Conservation (phyloP, 768 basidiomycete species). For the Psilocybe sp. region DNA sequence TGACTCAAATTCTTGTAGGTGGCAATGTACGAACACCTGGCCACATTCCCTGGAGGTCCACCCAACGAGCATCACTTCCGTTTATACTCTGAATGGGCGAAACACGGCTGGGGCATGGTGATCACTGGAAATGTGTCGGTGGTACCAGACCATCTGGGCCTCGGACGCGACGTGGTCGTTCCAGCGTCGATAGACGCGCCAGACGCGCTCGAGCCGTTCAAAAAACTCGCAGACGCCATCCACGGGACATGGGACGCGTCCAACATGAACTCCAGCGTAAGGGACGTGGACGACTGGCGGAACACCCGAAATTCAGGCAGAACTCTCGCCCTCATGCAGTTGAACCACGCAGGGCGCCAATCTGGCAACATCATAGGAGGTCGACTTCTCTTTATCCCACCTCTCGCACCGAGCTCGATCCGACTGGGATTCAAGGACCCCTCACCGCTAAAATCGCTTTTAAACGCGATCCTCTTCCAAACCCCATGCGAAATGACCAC, state of each 20-base stretch:
- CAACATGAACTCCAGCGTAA: not conserved
- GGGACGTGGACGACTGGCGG: no score
- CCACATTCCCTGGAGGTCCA: slow-evolving; percentile 59
- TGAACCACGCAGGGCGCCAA: slow-evolving; percentile 83
- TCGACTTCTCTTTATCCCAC: slow-evolving; percentile 53
- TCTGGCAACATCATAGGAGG: slow-evolving; percentile 72
- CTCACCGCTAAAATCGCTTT: slow-evolving; percentile 28
- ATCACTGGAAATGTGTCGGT: slow-evolving; percentile 86
- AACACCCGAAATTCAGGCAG: slow-evolving; percentile 6
- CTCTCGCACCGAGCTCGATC: slow-evolving; percentile 72
- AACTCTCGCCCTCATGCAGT: slow-evolving; percentile 72
- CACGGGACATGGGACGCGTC: slow-evolving; percentile 27
- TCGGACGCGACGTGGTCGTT: slow-evolving; percentile 72
- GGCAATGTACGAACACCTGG: slow-evolving; percentile 88
- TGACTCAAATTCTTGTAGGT: slow-evolving; percentile 43
- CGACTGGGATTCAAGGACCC: slow-evolving; percentile 33
- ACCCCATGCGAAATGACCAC: slow-evolving; percentile 57
- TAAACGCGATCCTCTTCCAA: slow-evolving; percentile 58
- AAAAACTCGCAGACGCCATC: slow-evolving; percentile 46
- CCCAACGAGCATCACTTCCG: slow-evolving; percentile 63
- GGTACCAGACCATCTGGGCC: slow-evolving; percentile 52
- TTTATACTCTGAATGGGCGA: slow-evolving; percentile 76
- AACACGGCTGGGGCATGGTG: slow-evolving; percentile 82
- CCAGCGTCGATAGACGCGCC: slow-evolving; percentile 30
- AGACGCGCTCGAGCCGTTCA: slow-evolving; percentile 48